Percentiles rank a stretch among this genome's conserved stretches.
Conservation (phyloP, 2,329 filamentous ascomycete species). For the Xenosphaeropsis pyriputrescens region DNA sequence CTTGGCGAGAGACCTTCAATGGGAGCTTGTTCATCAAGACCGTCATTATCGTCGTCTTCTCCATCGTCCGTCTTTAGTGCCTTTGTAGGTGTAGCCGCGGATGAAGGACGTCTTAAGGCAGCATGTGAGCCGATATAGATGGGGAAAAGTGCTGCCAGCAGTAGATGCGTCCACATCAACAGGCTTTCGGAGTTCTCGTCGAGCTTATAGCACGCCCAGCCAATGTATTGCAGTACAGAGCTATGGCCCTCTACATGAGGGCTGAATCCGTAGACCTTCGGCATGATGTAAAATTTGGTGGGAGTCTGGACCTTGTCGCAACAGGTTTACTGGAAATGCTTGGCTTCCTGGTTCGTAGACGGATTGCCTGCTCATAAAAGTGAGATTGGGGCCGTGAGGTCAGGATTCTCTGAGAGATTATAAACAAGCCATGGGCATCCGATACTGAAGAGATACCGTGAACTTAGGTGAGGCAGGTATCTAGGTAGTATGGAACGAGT, state of each 20-base stretch:
- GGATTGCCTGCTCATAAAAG: too few species aligned
- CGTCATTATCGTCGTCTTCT: conserved; percentile 27
- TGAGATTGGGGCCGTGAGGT: too few species aligned
- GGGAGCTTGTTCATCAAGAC: conserved; percentile 39
- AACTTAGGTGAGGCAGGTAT: too few species aligned
- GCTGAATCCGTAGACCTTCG: too few species aligned
- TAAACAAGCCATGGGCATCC: too few species aligned
- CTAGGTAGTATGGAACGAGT: too few species aligned
- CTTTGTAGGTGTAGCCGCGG: conserved; percentile 45
- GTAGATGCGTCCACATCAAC: conserved; percentile 30
- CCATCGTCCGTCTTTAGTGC: conserved; percentile 18
- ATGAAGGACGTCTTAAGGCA: conserved; percentile 70
- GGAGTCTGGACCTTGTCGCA: too few species aligned
- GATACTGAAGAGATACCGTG: too few species aligned
- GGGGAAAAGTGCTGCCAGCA: conserved; percentile 60
- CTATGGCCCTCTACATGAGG: conserved; percentile 8
- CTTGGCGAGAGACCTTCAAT: conserved; percentile 58
- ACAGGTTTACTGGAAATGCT: too few species aligned
- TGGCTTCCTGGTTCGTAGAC: too few species aligned
- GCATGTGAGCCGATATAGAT: conserved; percentile 78
- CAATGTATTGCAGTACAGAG: conserved; percentile 10
- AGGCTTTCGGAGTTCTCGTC: conserved; percentile 11
- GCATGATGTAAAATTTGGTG: too few species aligned
- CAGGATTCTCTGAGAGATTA: too few species aligned
- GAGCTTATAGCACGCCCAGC: conserved; percentile 8